Evolutionary conservation across 345 rosid genomes (phyloP), one percentile per base, ranked within the genome.

Genomic region (Sisymbrium altissimum): DNA sequence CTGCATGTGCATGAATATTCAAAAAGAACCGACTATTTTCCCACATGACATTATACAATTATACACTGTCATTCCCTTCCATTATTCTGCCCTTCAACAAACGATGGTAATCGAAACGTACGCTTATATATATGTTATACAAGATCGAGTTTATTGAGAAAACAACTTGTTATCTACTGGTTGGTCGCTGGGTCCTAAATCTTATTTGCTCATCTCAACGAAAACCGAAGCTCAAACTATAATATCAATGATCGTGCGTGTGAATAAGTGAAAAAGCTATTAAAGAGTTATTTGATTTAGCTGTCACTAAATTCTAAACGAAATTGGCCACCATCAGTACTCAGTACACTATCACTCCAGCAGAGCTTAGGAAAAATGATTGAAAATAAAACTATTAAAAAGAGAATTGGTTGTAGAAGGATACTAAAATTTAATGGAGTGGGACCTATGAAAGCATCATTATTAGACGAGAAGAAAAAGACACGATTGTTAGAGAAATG

Each of bases 401-500:
- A 19, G 52, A 13, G 9, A 53, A 77, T 64, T 65, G 39, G 35
- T 29, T 46, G 25, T 58, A 49, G 59, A 17, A 74, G 6, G 66
- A 64, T 64, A 74, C 61, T 57, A 66, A 17, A 56, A 57, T 66
- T 56, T 23, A 74, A 46, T 29, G 29, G 60, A 66, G 80, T 76
- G 80, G 80, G 80, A 55, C 80, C 80, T 55, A 70, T 15, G 66
- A 54, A 76, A 70, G 66, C 52, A 64, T 54, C 75, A 78, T 78
- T 74, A 71, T 69, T 74, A 61, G 64, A 62, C 58, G 70, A 49
- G 71, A 81, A 79, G 78, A 62, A 70, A 70, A 64, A 39, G 75
- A 76, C 75, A 76, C 10, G 41, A 76, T 36, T 63, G 70, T 27
- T 76, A 43, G 52, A 53, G 59, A 76, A 54, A 69, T 69, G 59